phyloP scores from a whole-genome alignment of 1,284 basidiomycete genomes.

The Tetrapyrgos nigripes region DNA sequence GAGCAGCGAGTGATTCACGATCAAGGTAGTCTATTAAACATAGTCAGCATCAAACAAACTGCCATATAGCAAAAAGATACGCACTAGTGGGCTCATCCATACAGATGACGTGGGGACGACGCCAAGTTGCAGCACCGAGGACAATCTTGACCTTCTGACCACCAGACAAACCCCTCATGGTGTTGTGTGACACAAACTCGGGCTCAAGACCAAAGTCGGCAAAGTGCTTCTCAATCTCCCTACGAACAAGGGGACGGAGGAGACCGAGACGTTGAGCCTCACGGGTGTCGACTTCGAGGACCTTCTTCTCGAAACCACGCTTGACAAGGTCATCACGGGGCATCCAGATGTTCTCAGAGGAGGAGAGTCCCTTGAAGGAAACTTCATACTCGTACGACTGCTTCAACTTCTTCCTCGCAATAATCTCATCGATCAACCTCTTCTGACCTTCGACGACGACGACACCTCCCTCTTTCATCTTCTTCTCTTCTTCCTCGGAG shows the following conservation, averaged over 20 bases:
- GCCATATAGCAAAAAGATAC: slow-evolving; percentile 29
- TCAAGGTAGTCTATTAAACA: slow-evolving; percentile 84
- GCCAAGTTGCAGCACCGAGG: slow-evolving; percentile 98
- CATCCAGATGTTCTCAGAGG: slow-evolving; percentile 97
- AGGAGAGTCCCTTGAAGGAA: slow-evolving; percentile 90
- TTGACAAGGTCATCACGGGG: slow-evolving; percentile 96
- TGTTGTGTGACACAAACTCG: slow-evolving; percentile 97
- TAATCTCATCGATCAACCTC: slow-evolving; percentile 93
- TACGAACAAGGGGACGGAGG: slow-evolving; percentile 94
- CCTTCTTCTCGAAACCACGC: slow-evolving; percentile 99
- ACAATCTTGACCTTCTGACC: slow-evolving; percentile 99
- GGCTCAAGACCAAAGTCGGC: slow-evolving; percentile 96
- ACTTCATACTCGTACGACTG: slow-evolving; percentile 99
- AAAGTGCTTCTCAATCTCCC: slow-evolving; percentile 98
- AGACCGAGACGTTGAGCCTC: slow-evolving; percentile 97
- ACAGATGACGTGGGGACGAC: slow-evolving; percentile 96
- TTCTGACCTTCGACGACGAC: slow-evolving; percentile 94
- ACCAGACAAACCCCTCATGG: slow-evolving; percentile 97
- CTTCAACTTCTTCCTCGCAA: slow-evolving; percentile 96
- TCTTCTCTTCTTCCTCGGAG: slow-evolving; percentile 87
- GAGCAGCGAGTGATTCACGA: slow-evolving; percentile 95
- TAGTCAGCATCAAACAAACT: slow-evolving; percentile 13
- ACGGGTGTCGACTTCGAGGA: slow-evolving; percentile 95
- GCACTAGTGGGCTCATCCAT: slow-evolving; percentile 95
- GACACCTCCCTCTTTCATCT: slow-evolving; percentile 95